Evolutionary conservation across 192 early-diverging fungal genomes (phyloP).

Genomic region (Spizellomyces punctatus): DNA sequence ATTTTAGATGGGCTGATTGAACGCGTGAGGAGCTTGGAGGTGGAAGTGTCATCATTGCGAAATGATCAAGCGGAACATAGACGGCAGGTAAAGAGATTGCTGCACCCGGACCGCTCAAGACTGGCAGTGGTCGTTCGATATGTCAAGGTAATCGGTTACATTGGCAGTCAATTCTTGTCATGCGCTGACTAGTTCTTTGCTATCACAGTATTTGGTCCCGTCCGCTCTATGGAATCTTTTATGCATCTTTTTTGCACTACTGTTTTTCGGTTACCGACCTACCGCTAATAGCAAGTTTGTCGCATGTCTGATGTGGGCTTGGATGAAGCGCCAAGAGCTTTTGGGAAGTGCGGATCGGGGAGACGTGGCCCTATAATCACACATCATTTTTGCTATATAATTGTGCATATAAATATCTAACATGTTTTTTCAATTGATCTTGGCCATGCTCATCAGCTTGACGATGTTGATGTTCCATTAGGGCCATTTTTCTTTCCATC

Average conservation of each 20-base stretch:
- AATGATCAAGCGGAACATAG: constrained; percentile 6
- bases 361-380: too few relatives aligned
- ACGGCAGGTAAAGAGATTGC: background rate
- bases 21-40: constrained; percentile 16
- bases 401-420: too few relatives aligned
- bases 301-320: constrained; percentile 9
- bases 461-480: too few relatives aligned
- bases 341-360: background rate
- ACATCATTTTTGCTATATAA: too few relatives aligned
- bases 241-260: constrained; percentile 7
- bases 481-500: too few relatives aligned
- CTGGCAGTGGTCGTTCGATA: background rate
- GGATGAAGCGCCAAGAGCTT: background rate
- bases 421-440: too few relatives aligned
- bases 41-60: constrained; percentile 6
- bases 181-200: background rate
- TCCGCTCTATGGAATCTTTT: constrained; percentile 8
- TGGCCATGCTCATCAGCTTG: too few relatives aligned
- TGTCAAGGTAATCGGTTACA: background rate
- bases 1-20: constrained; percentile 21
- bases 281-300: constrained; percentile 9
- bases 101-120: background rate
- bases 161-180: background rate
- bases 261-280: constrained; percentile 25
- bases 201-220: constrained; percentile 6